Percentiles rank a stretch among this genome's conserved stretches.
Evolutionary conservation across 768 basidiomycete genomes (phyloP).

Genomic region (Termitomyces sp.): DNA sequence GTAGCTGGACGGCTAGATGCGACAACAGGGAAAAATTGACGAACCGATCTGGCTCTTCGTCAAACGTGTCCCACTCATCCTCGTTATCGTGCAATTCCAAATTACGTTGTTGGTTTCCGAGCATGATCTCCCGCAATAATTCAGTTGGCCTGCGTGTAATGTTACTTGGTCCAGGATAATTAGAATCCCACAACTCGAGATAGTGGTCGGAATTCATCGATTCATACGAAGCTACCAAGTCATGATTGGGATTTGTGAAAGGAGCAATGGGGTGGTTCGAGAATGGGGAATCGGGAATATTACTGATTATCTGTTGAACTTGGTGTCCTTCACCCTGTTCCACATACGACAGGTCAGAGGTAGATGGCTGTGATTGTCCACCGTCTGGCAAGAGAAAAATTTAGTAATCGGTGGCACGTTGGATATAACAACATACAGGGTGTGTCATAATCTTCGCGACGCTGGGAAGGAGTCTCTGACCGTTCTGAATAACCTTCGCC

Average conservation of each 20-base stretch:
- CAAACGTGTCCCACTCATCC: constrained; percentile 37
- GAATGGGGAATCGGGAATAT: constrained; percentile 2
- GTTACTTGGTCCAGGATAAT: constrained; percentile 14
- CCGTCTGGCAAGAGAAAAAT: not conserved
- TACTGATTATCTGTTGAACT: not conserved
- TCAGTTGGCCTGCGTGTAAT: constrained; percentile 14
- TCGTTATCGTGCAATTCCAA: constrained; percentile 31
- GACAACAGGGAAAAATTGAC: constrained; percentile 85
- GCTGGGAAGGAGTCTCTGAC: constrained; percentile 2
- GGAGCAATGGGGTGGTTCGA: not conserved
- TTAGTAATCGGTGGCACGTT: not conserved
- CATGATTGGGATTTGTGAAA: not conserved
- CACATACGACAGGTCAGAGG: constrained; percentile 15
- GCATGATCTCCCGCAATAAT: constrained; percentile 12
- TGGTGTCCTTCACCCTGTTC: constrained; percentile 1
- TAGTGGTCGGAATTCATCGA: constrained; percentile 9
- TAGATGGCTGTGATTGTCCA: constrained; percentile 5
- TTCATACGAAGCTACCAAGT: not conserved
- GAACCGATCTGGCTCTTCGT: constrained; percentile 65
- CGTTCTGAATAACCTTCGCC: not conserved
- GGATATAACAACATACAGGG: not conserved
- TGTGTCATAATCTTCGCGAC: not conserved
- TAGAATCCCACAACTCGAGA: constrained; percentile 3
- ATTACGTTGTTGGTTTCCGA: constrained; percentile 4
- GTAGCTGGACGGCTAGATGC: constrained; percentile 82